phyloP scores from a whole-genome alignment of 495 filamentous ascomycete species.

The Hyaloscypha hepaticicola region DNA sequence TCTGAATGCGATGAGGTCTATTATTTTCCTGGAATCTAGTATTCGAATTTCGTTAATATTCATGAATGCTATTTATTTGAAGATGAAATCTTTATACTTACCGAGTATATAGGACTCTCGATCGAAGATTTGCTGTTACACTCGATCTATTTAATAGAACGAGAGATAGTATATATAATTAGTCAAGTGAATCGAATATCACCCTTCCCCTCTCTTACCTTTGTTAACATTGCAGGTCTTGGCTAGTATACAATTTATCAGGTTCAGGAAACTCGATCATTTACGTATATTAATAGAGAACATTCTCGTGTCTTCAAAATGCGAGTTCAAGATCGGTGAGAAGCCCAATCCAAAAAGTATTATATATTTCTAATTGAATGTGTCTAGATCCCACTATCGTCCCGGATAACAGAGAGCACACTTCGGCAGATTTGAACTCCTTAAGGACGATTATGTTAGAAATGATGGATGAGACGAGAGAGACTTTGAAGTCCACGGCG shows the following conservation, averaged over 20 bases:
- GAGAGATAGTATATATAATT: constrained; percentile 4
- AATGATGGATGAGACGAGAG: constrained; percentile 13
- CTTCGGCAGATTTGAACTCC: constrained; percentile 11
- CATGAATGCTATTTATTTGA: neutral
- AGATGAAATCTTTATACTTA: constrained; percentile 11
- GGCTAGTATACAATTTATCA: no score
- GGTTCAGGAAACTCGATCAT: no score
- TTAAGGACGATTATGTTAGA: constrained; percentile 15
- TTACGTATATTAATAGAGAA: constrained; percentile 8
- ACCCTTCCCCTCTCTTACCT: no score
- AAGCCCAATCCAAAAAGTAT: neutral
- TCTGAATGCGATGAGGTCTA: neutral
- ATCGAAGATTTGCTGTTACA: constrained; percentile 11
- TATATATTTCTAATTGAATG: constrained; percentile 7
- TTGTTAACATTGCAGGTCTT: no score
- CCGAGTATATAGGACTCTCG: constrained; percentile 19
- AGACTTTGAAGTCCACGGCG: constrained; percentile 2
- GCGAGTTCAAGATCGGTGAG: constrained; percentile 10
- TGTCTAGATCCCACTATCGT: constrained; percentile 12
- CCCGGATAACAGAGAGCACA: constrained; percentile 2
- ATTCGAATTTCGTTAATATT: constrained; percentile 11
- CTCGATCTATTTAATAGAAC: constrained; percentile 8
- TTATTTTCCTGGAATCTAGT: constrained; percentile 11
- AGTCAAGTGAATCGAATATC: no score
- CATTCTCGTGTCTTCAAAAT: constrained; percentile 8